These are phyloP conservation scores for Claviceps monticola DNA, from an alignment of 2,329 filamentous ascomycete genomes.

Conservation along the genomic window DNA sequence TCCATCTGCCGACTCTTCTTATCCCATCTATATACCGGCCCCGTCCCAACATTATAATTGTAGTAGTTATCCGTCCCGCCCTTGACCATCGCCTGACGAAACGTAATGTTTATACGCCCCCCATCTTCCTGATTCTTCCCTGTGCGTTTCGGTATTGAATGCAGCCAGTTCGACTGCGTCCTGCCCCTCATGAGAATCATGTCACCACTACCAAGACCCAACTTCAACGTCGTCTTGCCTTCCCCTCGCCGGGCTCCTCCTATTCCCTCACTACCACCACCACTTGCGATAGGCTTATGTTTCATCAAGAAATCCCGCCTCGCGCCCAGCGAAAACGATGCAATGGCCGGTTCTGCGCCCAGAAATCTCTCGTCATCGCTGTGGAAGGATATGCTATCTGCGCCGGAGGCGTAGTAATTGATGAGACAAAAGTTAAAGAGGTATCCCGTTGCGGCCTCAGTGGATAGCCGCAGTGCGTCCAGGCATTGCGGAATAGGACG, in stretches of 20 bases:
- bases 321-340: constrained; percentile 60
- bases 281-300: constrained; percentile 45
- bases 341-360: constrained; percentile 54
- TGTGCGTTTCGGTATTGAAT: constrained; percentile 63
- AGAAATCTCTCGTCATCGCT: constrained; percentile 71
- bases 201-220: constrained; percentile 51
- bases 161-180: constrained; percentile 66
- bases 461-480: constrained; percentile 44
- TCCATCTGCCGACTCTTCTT: constrained; percentile 35
- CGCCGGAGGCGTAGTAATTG: constrained; percentile 69
- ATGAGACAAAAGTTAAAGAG: constrained; percentile 68
- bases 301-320: constrained; percentile 66
- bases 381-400: constrained; percentile 67
- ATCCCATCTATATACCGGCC: constrained; percentile 57
- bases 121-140: constrained; percentile 48
- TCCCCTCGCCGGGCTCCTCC: constrained; percentile 7
- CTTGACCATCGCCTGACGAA: constrained; percentile 55
- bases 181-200: constrained; percentile 66
- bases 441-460: constrained; percentile 52
- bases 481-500: constrained; percentile 60
- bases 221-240: constrained; percentile 30
- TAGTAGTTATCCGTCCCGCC: constrained; percentile 74
- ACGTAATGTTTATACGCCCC: constrained; percentile 64
- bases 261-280: constrained; percentile 13
- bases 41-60: constrained; percentile 64